Conservation (phyloP, 140 eudicot species). For the Flaveria floridana region DNA sequence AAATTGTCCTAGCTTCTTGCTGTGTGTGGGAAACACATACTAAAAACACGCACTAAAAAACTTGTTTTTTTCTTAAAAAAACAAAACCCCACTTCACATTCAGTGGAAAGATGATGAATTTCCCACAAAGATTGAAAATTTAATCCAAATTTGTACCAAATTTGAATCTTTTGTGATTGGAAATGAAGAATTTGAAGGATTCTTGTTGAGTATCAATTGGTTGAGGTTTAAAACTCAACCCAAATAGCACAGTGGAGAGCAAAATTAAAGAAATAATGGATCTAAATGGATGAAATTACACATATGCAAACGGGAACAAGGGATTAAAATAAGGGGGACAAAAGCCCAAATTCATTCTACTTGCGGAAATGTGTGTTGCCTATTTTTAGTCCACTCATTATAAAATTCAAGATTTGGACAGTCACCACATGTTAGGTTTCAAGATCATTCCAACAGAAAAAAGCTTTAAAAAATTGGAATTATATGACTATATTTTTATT, state of each 20-base stretch:
- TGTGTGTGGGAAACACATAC: slow-evolving; percentile 33
- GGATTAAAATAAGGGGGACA: slow-evolving; percentile 27
- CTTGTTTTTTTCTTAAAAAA: slow-evolving; percentile 20
- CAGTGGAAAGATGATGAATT: slow-evolving; percentile 41
- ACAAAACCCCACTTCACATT: slow-evolving; percentile 37
- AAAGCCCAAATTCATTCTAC: slow-evolving; percentile 23
- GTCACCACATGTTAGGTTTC: slow-evolving; percentile 40
- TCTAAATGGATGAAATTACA: slow-evolving; percentile 22
- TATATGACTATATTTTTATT: slow-evolving; percentile 23
- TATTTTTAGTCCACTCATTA: slow-evolving; percentile 46
- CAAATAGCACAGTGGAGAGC: slow-evolving; percentile 22
- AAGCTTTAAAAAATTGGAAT: not conserved
- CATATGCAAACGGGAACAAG: slow-evolving; percentile 10
- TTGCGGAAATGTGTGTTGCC: slow-evolving; percentile 42
- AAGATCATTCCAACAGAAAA: slow-evolving; percentile 22
- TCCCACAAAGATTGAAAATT: slow-evolving; percentile 33
- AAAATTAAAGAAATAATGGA: slow-evolving; percentile 31
- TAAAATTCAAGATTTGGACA: slow-evolving; percentile 24
- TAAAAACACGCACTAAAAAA: slow-evolving; percentile 41
- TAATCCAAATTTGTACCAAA: not conserved
- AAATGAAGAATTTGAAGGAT: slow-evolving; percentile 21
- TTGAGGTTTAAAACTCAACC: slow-evolving; percentile 24
- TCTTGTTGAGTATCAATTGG: slow-evolving; percentile 36
- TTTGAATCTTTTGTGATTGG: slow-evolving; percentile 20
- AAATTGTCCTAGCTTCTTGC: slow-evolving; percentile 31